phyloP scores from a whole-genome alignment of 768 basidiomycete genomes.

The Termitomyces sp. region DNA sequence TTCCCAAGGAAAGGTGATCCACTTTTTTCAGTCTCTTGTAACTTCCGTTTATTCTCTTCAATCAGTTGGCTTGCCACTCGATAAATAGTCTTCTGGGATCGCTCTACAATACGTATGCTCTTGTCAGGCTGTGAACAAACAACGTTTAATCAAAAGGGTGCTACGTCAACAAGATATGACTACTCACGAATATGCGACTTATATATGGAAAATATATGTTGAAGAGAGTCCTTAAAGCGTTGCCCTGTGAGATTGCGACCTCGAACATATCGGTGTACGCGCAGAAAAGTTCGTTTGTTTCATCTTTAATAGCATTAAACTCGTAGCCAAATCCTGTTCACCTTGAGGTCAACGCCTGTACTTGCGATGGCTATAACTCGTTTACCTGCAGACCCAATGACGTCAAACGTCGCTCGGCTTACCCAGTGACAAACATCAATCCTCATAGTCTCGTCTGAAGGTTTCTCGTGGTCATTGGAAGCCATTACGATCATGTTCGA shows the following conservation, averaged over 20 bases:
- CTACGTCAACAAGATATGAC: background rate
- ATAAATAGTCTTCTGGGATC: conserved; percentile 58
- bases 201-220: conserved; percentile 57
- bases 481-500: conserved; percentile 31
- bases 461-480: background rate
- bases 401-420: conserved; percentile 82
- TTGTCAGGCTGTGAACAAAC: conserved; percentile 44
- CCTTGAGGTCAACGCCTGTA: background rate
- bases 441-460: conserved; percentile 22
- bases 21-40: conserved; percentile 51
- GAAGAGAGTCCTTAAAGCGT: conserved; percentile 38
- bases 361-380: conserved; percentile 6
- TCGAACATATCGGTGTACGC: conserved; percentile 89
- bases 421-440: conserved; percentile 82
- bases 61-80: conserved; percentile 73
- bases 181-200: conserved; percentile 51
- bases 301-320: conserved; percentile 78
- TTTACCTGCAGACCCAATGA: conserved; percentile 83
- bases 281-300: conserved; percentile 69
- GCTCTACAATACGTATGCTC: conserved; percentile 41
- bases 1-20: conserved; percentile 53
- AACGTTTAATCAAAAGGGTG: background rate
- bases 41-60: conserved; percentile 72
- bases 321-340: conserved; percentile 75
- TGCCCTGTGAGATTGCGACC: conserved; percentile 56